Percentiles rank a stretch among this genome's conserved stretches.
These are phyloP conservation scores for Waltergamsia citrina DNA, from an alignment of 2,329 filamentous ascomycete species.

Conservation along the genomic window DNA sequence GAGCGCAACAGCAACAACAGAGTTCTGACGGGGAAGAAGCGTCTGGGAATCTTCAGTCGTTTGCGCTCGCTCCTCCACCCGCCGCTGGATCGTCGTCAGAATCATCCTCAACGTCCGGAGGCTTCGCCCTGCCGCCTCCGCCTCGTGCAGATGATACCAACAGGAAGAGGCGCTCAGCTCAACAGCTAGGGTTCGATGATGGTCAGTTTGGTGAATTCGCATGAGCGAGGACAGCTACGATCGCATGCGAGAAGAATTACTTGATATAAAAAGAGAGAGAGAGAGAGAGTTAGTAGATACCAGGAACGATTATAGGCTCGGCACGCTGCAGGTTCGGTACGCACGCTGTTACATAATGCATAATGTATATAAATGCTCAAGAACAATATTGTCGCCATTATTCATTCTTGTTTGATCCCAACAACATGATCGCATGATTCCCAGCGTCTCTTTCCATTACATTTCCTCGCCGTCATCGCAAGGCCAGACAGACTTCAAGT, in stretches of 20 bases:
- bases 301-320: too few species aligned
- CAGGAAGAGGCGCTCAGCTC: slow-evolving; percentile 45
- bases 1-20: slow-evolving; percentile 6
- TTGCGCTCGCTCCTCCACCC: slow-evolving; percentile 68
- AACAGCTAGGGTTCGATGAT: slow-evolving; percentile 75
- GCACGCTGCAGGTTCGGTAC: too few species aligned
- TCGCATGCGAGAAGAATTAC: too few species aligned
- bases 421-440: too few species aligned
- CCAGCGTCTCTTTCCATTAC: too few species aligned
- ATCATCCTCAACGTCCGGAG: slow-evolving; percentile 12
- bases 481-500: slow-evolving; percentile 14
- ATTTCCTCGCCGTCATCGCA: too few species aligned
- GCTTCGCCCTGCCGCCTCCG: slow-evolving; percentile 54
- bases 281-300: too few species aligned
- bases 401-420: too few species aligned
- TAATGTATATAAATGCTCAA: background rate
- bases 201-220: slow-evolving; percentile 82
- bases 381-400: too few species aligned
- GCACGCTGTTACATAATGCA: too few species aligned
- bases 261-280: too few species aligned
- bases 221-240: slow-evolving; percentile 21
- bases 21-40: slow-evolving; percentile 1
- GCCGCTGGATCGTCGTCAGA: slow-evolving; percentile 18
- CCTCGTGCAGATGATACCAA: slow-evolving; percentile 52
- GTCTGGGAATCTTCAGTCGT: slow-evolving; percentile 35